Evolutionary conservation across 2,329 filamentous ascomycete species (phyloP).

Genomic region (Diplodia sapinea): DNA sequence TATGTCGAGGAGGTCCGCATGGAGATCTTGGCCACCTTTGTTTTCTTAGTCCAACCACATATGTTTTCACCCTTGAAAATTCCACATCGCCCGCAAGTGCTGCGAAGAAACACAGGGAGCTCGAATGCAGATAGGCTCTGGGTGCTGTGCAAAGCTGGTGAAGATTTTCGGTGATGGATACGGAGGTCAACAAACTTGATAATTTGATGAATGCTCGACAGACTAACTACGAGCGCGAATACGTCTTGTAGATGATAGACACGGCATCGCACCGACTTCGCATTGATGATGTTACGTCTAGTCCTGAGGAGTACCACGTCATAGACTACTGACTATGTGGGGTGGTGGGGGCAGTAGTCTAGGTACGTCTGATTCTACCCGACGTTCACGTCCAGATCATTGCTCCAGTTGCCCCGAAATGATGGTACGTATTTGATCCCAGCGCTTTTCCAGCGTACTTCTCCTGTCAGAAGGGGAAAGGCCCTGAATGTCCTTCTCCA

Average conservation of each 20-base stretch:
- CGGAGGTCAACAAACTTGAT: no score
- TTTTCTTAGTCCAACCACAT: not conserved
- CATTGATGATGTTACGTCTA: no score
- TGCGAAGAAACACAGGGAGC: not conserved
- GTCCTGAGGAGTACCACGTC: no score
- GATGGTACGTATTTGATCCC: conserved; percentile 48
- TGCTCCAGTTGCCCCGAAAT: conserved; percentile 31
- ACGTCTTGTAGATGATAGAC: no score
- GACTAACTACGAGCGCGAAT: not conserved
- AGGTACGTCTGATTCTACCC: not conserved
- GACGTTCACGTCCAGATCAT: not conserved
- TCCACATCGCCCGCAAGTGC: not conserved
- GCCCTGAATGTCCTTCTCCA: conserved; percentile 41
- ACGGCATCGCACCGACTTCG: no score
- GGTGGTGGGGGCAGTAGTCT: no score
- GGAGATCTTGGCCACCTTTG: not conserved
- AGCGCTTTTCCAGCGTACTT: conserved; percentile 40
- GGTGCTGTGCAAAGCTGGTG: not conserved
- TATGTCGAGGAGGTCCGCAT: not conserved
- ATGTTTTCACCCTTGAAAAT: not conserved
- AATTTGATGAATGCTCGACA: not conserved
- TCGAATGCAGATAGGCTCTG: not conserved
- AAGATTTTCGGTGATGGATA: not conserved
- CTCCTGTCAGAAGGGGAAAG: conserved; percentile 39
- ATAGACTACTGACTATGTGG: no score